Evolutionary conservation across 441 rosid genomes (phyloP).

Genomic region (Gossypium davidsonii): DNA sequence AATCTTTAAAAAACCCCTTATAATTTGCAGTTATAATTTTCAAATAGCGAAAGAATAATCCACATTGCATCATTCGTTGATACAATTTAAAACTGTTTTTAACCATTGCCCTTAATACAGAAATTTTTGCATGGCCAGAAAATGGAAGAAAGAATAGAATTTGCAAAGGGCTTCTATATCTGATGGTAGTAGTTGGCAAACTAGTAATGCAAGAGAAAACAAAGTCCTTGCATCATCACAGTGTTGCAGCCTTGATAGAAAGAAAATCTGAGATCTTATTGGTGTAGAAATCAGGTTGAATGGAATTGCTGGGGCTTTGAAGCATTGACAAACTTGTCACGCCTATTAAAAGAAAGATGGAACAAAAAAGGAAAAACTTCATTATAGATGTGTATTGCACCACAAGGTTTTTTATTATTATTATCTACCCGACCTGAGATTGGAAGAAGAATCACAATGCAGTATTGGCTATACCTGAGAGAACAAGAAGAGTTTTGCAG

Average conservation of each 20-base stretch:
- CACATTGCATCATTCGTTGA: background rate
- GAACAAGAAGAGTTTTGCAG: slow-evolving; percentile 71
- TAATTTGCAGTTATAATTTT: background rate
- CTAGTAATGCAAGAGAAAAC: background rate
- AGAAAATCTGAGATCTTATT: slow-evolving; percentile 69
- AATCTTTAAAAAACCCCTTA: background rate
- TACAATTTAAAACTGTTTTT: background rate
- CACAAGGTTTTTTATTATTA: background rate
- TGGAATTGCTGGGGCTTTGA: slow-evolving; percentile 53
- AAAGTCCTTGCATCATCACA: slow-evolving; percentile 31
- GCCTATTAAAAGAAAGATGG: slow-evolving; percentile 28
- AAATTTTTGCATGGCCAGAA: background rate
- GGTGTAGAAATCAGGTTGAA: slow-evolving; percentile 70
- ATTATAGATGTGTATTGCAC: background rate
- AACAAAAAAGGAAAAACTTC: background rate
- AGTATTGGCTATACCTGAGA: slow-evolving; percentile 40
- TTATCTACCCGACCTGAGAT: background rate
- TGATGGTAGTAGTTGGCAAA: background rate
- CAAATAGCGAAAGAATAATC: background rate
- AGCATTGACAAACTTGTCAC: slow-evolving; percentile 64
- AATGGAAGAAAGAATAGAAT: background rate
- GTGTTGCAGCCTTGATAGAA: slow-evolving; percentile 49
- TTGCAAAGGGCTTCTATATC: background rate
- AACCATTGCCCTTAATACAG: background rate
- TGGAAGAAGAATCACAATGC: background rate